Base-by-base conservation (phyloP, 2,329 filamentous ascomycete genomes). In the Pseudofabraea citricarpa region DNA sequence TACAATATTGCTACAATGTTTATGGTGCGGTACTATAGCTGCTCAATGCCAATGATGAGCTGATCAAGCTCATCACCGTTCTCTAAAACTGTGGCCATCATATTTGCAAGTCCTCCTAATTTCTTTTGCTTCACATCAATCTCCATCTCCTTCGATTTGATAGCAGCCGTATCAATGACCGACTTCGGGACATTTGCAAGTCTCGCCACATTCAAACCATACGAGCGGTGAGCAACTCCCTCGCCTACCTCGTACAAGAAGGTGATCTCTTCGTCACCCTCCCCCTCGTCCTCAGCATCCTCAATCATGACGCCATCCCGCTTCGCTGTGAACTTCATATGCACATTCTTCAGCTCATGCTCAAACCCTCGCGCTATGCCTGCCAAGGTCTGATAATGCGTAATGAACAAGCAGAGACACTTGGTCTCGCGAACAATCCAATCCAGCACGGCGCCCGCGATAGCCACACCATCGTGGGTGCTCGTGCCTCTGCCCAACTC, bases 381-480 rank as follows among this genome's bases (percentile, higher is more conserved):
- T 8, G 82, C 80, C 1, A 98, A 77, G 52, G 83, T 84, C 67
- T 98, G 93, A 64, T 98, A 98, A 67, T 98, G 93, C 3, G 93
- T 98, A 63, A 98, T 95, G 71, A 98, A 98, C 32, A 98, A 73
- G 5, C 89, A 95, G 36, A 96, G 73, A 49, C 88, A 88, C 41
- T 76, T 74, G 1, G 83, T 76, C 13, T 90, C 77, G 19, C 81
- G 74, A 20, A 94, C 84, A 48, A 97, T 79, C 58, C 94, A 83
- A 46, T 91, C 81, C 5, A 98, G 73, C 5, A 98, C 93, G 19
- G 90, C 87, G 56, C 95, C 85, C 1, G 93, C 93, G 56, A 98
- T 97, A 44, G 93, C 93, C 5, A 95, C 90, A 43, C 93, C 93
- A 63, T 98, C 93, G 62, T 97, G 90, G 8, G 93, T 98, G 54